phyloP scores from a whole-genome alignment of 495 filamentous ascomycete species.

The Entonaema liquescens region DNA sequence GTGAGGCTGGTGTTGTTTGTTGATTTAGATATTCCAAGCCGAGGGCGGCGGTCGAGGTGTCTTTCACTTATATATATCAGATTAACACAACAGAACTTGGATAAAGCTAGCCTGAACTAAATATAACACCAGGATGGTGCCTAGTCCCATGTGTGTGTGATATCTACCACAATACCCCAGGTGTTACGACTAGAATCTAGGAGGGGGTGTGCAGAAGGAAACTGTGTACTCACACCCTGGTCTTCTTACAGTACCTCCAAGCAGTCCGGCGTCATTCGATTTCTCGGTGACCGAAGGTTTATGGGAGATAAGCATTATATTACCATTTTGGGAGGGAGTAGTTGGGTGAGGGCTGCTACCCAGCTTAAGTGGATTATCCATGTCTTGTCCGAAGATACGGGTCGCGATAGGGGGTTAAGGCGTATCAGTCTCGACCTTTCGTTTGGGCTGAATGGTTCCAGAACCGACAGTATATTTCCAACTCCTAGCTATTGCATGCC shows the following conservation, averaged over 20 bases:
- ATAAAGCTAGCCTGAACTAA: slow-evolving; percentile 38
- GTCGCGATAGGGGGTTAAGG: slow-evolving; percentile 17
- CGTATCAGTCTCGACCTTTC: slow-evolving; percentile 28
- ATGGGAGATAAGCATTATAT: slow-evolving; percentile 51
- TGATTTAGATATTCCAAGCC: slow-evolving; percentile 22
- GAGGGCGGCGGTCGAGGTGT: slow-evolving; percentile 30
- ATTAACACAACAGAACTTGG: slow-evolving; percentile 29
- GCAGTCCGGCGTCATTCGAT: slow-evolving; percentile 43
- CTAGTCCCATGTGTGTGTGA: slow-evolving; percentile 43
- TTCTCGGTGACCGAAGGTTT: slow-evolving; percentile 55
- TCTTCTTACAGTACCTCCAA: slow-evolving; percentile 31
- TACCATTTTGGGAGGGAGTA: slow-evolving; percentile 48
- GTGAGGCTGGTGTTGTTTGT: slow-evolving; percentile 30
- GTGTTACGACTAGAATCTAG: slow-evolving; percentile 17
- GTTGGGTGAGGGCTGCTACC: slow-evolving; percentile 47
- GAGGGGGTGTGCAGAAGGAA: slow-evolving; percentile 27
- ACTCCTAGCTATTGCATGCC: slow-evolving; percentile 16
- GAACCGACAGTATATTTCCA: slow-evolving; percentile 5
- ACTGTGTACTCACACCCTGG: slow-evolving; percentile 35
- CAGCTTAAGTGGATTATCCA: slow-evolving; percentile 37
- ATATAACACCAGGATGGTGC: slow-evolving; percentile 37
- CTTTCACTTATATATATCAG: slow-evolving; percentile 47
- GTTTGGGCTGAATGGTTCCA: slow-evolving; percentile 19
- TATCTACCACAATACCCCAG: slow-evolving; percentile 31
- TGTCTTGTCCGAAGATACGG: slow-evolving; percentile 38